These are phyloP conservation scores for Eucalyptus guilfoylei DNA, from an alignment of 345 rosid species.

Conservation along the genomic window DNA sequence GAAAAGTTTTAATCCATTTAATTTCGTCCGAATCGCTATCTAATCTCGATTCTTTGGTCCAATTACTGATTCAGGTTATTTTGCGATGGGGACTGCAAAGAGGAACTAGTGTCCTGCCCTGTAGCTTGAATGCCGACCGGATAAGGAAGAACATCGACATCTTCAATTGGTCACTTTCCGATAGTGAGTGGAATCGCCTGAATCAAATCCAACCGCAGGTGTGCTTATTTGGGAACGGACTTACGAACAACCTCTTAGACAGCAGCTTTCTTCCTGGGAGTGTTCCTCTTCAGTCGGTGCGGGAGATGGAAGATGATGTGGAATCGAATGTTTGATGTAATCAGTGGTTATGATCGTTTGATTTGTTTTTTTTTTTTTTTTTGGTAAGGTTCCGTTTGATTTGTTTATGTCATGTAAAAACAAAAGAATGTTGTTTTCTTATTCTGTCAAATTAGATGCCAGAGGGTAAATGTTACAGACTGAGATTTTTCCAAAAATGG, in stretches of 20 bases:
- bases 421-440: neutral
- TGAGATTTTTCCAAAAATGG: neutral
- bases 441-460: neutral
- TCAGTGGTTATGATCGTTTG: neutral
- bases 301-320: conserved; percentile 34
- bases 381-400: neutral
- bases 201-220: conserved; percentile 48
- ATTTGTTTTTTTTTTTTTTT: neutral
- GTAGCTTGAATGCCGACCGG: conserved; percentile 42
- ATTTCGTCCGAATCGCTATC: neutral
- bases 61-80: conserved; percentile 19
- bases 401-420: neutral
- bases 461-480: neutral
- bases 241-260: conserved; percentile 15
- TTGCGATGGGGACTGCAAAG: conserved; percentile 55
- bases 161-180: conserved; percentile 34
- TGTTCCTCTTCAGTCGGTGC: conserved; percentile 43
- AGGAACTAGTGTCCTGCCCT: conserved; percentile 51
- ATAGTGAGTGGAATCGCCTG: conserved; percentile 30
- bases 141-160: conserved; percentile 41
- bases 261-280: conserved; percentile 25
- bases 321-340: conserved; percentile 3
- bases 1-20: neutral
- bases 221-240: conserved; percentile 37
- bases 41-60: neutral